Percentiles rank a stretch among this genome's conserved stretches.
Evolutionary conservation across 805 yeast species (phyloP).

Genomic region (Nakazawaea holstii): DNA sequence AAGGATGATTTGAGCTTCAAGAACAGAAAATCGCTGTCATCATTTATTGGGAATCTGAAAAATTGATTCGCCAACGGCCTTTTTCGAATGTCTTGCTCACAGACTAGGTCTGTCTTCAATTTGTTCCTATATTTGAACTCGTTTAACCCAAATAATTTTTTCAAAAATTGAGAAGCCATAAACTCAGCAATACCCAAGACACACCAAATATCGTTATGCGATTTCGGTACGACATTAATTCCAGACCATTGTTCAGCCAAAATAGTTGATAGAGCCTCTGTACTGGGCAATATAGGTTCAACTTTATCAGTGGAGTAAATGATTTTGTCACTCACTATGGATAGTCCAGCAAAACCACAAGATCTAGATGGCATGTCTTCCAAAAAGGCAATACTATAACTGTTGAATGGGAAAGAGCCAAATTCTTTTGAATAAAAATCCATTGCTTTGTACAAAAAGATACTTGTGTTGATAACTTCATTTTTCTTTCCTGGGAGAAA

Average conservation of each 20-base stretch:
- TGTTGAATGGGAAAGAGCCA: constrained; percentile 88
- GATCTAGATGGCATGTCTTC: constrained; percentile 42
- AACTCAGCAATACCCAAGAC: constrained; percentile 78
- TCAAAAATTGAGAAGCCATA: constrained; percentile 72
- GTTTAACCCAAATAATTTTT: constrained; percentile 73
- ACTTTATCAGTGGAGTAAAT: constrained; percentile 69
- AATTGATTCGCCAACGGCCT: constrained; percentile 77
- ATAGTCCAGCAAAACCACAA: constrained; percentile 70
- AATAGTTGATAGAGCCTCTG: constrained; percentile 63
- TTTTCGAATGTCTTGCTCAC: constrained; percentile 70
- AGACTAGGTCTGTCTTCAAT: constrained; percentile 56
- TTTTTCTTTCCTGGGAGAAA: constrained; percentile 54
- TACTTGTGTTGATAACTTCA: constrained; percentile 63
- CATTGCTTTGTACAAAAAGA: constrained; percentile 71
- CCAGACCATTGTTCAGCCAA: constrained; percentile 93
- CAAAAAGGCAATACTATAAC: constrained; percentile 74
- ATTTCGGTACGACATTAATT: constrained; percentile 77
- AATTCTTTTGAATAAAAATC: constrained; percentile 82
- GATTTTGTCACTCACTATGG: constrained; percentile 53
- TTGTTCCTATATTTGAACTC: constrained; percentile 73
- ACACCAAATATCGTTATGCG: constrained; percentile 82
- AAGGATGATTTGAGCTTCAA: constrained; percentile 78
- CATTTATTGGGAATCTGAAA: constrained; percentile 55
- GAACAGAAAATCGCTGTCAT: constrained; percentile 58
- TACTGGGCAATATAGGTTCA: constrained; percentile 70